Base-by-base conservation (phyloP, 1,284 basidiomycete genomes). In the Phlebopus sp. region DNA sequence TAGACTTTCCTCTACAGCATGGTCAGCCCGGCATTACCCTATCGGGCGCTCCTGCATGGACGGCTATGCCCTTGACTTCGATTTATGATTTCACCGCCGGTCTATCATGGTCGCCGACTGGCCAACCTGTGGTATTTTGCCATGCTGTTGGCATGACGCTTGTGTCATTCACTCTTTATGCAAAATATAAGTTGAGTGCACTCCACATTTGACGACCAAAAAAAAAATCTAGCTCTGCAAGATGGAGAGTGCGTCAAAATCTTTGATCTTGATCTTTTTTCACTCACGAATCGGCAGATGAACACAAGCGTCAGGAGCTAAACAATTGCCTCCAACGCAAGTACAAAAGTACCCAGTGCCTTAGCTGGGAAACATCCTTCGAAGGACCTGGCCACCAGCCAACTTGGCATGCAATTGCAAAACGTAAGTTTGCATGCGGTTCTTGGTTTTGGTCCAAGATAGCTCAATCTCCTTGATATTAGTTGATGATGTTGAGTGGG, bases 401-500 rank as follows among this genome's bases (percentile, higher is more conserved):
- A 8, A 64, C 42, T 6, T 68, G 65, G 61, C 37, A 39, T 15
- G 62, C 49, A 5, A 49, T 60, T 30, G 65, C 60, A 0, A 52
- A 47, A 13, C 2, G 61, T 68, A 37, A n/a, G 60, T 62, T 9
- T 27, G 37, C 2, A 21, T 38, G 9, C 13, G 25, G 36, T 3
- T 47, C 15, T 23, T 15, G 32, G 14, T 2, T 27, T 5, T 14
- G 29, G 25, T 25, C 21, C 42, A 14, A 8, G 29, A 15, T 4
- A 8, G 63, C n/a, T 2, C 5, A 46, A 41, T 8, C n/a, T 39
- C 29, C 35, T 25, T 11, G 10, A 5, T 29, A 9, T 4, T 43
- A 63, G 61, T 68, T 10, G 29, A 63, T 3, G 51, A 34, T 7
- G 19, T 65, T 5, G 63, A 67, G n/a, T 63, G 56, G 50, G 63